Base-by-base conservation (phyloP, 306 rosid genomes). In the Fragaria ananassa region DNA sequence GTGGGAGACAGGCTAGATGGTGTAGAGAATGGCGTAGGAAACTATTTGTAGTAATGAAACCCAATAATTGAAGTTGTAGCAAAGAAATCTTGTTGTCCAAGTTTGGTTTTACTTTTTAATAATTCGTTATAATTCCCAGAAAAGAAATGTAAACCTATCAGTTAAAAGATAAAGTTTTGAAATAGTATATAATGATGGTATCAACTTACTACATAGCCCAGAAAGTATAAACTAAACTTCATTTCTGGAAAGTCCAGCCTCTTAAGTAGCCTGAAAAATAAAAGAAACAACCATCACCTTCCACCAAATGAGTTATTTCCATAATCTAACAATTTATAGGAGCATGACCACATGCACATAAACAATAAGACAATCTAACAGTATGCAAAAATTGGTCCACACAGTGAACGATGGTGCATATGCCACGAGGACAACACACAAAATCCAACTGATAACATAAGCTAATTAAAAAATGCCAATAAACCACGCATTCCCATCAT, bases 141-240 rank as follows among this genome's bases (percentile, higher is more conserved):
- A 61, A 47, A 6, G 41, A 10, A 13, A 57, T 54, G 10, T n/a
- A n/a, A 54, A 54, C 27, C 11, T 72, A 74, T 80, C 65, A 75
- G 14, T 57, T 54, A 39, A 9, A 9, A 31, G 53, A 80, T 47
- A 62, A 35, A 13, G 21, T 41, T 45, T 0, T 14, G 60, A 47
- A n/a, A 10, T 13, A 17, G 62, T n/a, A 58, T 14, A 65, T 8
- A n/a, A 25, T 9, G 19, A 76, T 29, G 42, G 34, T 45, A 60
- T 5, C n/a, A 70, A 67, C 21, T 58, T 85, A 95, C 99, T 92
- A 85, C 99, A 73, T 95, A 90, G 76, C 97, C 97, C 91, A 95
- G 12, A 74, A 95, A 95, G 89, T 92, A 95, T 75, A 90, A 66
- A 85, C 93, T 95, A 82, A 92, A 89, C 90, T 95, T 95, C 97